Evolutionary conservation across 768 basidiomycete genomes (phyloP).

Genomic region (Boletus barrowsii): DNA sequence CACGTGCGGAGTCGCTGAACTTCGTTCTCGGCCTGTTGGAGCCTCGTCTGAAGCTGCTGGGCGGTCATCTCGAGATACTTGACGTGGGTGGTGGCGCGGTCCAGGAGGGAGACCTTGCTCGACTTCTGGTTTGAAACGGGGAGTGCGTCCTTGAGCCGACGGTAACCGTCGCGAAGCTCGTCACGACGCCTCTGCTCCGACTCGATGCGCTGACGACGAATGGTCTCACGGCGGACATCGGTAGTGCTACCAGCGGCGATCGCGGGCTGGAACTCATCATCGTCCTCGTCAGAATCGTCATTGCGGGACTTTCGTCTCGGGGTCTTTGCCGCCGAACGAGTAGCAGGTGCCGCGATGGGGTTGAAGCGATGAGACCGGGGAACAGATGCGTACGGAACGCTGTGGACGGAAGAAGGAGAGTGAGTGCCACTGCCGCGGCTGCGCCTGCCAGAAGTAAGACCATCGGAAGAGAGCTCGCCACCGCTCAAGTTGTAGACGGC

Average conservation of each 20-base stretch:
- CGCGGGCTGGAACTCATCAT: constrained; percentile 69
- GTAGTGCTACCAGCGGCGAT: constrained; percentile 42
- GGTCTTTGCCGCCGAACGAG: constrained; percentile 52
- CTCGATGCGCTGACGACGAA: constrained; percentile 90
- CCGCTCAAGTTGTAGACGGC: constrained; percentile 68
- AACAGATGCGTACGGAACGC: constrained; percentile 56
- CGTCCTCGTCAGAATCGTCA: constrained; percentile 70
- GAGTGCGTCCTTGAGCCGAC: constrained; percentile 85
- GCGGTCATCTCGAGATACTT: constrained; percentile 81
- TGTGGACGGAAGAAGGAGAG: constrained; percentile 46
- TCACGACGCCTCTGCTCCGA: constrained; percentile 90
- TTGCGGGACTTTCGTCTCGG: constrained; percentile 47
- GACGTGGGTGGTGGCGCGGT: constrained; percentile 86
- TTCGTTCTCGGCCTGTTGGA: constrained; percentile 77
- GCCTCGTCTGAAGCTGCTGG: constrained; percentile 68
- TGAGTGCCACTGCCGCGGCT: constrained; percentile 69
- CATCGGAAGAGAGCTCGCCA: constrained; percentile 74
- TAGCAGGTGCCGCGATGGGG: constrained; percentile 56
- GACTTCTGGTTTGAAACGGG: constrained; percentile 90
- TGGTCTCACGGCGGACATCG: constrained; percentile 83
- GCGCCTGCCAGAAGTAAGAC: constrained; percentile 57
- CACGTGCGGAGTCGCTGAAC: constrained; percentile 71
- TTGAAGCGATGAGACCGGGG: constrained; percentile 79
- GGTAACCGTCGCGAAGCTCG: constrained; percentile 90
- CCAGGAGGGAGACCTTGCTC: constrained; percentile 87